These are phyloP conservation scores for Exophiala mesophila DNA, from an alignment of 2,329 filamentous ascomycete genomes.

Conservation along the genomic window DNA sequence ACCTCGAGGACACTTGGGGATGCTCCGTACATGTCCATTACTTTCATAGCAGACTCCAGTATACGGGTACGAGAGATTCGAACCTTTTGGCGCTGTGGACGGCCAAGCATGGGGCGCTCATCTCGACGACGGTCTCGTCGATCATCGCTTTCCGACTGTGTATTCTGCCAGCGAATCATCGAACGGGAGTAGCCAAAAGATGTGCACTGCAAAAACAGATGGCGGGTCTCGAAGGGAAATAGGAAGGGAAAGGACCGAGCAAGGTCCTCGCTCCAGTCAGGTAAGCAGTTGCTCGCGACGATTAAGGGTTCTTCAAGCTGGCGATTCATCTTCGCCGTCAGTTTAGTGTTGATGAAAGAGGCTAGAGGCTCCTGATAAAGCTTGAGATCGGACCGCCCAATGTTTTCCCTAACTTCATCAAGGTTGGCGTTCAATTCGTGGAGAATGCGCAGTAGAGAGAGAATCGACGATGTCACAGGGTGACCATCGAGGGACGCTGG, in stretches of 20 bases:
- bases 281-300: conserved; percentile 92
- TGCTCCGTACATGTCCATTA: conserved; percentile 98
- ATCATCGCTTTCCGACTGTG: conserved; percentile 73
- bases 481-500: conserved; percentile 78
- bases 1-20: conserved; percentile 94
- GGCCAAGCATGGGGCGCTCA: conserved; percentile 83
- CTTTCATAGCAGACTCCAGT: conserved; percentile 91
- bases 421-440: conserved; percentile 91
- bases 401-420: conserved; percentile 77
- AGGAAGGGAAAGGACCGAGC: conserved; percentile 92
- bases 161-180: conserved; percentile 96
- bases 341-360: conserved; percentile 97
- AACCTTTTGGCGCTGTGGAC: conserved; percentile 94
- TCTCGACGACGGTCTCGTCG: conserved; percentile 78
- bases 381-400: conserved; percentile 53
- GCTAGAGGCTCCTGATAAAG: conserved; percentile 72
- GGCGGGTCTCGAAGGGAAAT: conserved; percentile 95
- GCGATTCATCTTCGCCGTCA: conserved; percentile 94
- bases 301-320: conserved; percentile 95
- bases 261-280: conserved; percentile 92
- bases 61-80: conserved; percentile 93
- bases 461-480: conserved; percentile 77
- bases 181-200: conserved; percentile 97
- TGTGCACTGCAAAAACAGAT: conserved; percentile 94
- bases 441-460: conserved; percentile 80